Base-by-base conservation (phyloP, 1,139 yeast genomes). In the Chernovozyma sophiae-reginae region DNA sequence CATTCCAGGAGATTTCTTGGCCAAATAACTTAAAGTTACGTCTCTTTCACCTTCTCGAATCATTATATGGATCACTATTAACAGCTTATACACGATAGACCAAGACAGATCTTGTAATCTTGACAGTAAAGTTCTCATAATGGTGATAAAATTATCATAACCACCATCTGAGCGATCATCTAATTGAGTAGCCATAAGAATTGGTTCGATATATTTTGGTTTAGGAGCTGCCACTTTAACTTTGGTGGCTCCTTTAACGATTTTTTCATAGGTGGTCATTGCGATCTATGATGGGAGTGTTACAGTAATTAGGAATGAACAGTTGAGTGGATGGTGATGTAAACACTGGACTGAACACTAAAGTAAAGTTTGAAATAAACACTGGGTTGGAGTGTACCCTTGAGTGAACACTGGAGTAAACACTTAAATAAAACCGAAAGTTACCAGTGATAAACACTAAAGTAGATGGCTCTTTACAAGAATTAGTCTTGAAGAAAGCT, bases 171-270 rank as follows among this genome's bases (percentile, higher is more conserved):
- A 12, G 7, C 59, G 51, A 43, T 65, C 69, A 39, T 65, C 70
- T 28, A 59, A 53, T 43, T 65, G 62, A 0, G 97, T 86, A 4
- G 95, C 83, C 68, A 84, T 74, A 34, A 92, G 72, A 40, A 92
- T 86, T 2, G 97, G 97, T 60, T 89, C 96, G 39, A 90, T 82
- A 56, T 92, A 94, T 57, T 94, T 92, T 31, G 95, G 84, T 63
- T 92, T 92, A 13, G 98, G 98, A 20, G 97, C 96, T n/a, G 98
- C 97, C 65, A 89, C 79, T 74, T 80, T 66, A 38, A 68, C 64
- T 46, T 68, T 69, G 43, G 76, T 72, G 46, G 76, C 75, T 16
- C 75, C 75, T 50, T 70, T 65, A 39, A 68, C 74, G 34, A 68
- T 65, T 49, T 69, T 66, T 42, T 67, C 74, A 47, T 68, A 68